Evolutionary conservation across 2,329 filamentous ascomycete genomes (phyloP), one percentile per base, ranked within the genome.

Genomic region (Botryosphaeria dothidea): DNA sequence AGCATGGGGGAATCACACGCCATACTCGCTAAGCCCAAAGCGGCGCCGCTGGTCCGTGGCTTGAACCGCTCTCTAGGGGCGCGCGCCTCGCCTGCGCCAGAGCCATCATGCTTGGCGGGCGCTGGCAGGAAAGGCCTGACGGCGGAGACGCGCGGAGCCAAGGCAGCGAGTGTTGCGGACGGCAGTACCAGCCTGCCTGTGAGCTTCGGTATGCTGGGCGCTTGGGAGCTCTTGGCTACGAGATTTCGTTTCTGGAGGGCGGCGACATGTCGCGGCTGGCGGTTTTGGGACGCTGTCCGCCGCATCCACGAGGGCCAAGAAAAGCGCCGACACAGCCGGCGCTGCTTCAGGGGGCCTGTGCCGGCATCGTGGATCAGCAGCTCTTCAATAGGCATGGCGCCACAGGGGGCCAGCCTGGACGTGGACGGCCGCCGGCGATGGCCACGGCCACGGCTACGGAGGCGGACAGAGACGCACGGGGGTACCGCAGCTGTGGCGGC

Each of bases 1-100:
- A 46, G 56, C 56, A 43, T 45, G 56, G 56, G 56, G 56, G 56
- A 46, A 11, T 21, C 41, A 31, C 41, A 60, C 56, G 56, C 56
- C 56, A 60, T 60, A 34, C 38, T 45, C 56, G 41, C 56, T 60
- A 60, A 17, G 5, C 56, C 41, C 25, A 9, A 60, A 31, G n/a
- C 3, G 38, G 38, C 38, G 19, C 19, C 23, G 31, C 31, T 27
- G 19, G 23, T 19, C 54, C 36, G 54, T 45, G 36, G 54, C 54
- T 58, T 43, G 54, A 43, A 8, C 29, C 17, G 51, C 17, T 29
- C 54, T 25, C 46, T 17, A 51, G 46, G 46, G 25, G 46, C 25
- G 46, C 46, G 21, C 38, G 4, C 6, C 7, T 34, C 6, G 48
- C 48, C 48, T 23, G n/a, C n/a, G n/a, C n/a, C n/a, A n/a, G n/a